These are phyloP conservation scores for Pulveroboletus frians DNA, from an alignment of 768 basidiomycete species.

Conservation along the genomic window DNA sequence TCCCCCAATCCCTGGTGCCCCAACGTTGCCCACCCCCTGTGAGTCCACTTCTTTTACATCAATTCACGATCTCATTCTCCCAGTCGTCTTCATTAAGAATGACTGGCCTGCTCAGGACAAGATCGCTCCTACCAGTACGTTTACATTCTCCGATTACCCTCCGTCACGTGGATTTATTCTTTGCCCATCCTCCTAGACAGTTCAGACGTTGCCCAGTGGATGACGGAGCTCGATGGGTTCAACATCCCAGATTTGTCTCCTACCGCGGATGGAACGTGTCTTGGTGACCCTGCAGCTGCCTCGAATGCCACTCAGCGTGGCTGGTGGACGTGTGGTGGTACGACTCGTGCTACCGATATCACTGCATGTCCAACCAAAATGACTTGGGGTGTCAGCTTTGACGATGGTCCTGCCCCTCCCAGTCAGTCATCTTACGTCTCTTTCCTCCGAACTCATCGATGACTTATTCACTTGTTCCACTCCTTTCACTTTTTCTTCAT, in stretches of 20 bases:
- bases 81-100: constrained; percentile 42
- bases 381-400: constrained; percentile 81
- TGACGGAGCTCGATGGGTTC: constrained; percentile 68
- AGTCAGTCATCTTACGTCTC: constrained; percentile 45
- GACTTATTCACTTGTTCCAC: constrained; percentile 5
- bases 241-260: constrained; percentile 61
- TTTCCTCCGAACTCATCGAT: neutral
- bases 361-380: constrained; percentile 59
- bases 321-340: constrained; percentile 90
- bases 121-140: constrained; percentile 53
- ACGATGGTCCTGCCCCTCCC: constrained; percentile 83
- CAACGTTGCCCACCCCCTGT: constrained; percentile 63
- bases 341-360: constrained; percentile 56
- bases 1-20: constrained; percentile 61
- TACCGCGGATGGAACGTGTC: constrained; percentile 68
- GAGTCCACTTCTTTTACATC: constrained; percentile 12
- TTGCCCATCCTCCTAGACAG: neutral
- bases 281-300: constrained; percentile 49
- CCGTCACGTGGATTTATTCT: neutral
- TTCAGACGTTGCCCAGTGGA: constrained; percentile 63
- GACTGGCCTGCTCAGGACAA: constrained; percentile 64
- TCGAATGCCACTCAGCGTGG: constrained; percentile 58
- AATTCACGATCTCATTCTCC: constrained; percentile 1
- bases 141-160: neutral
- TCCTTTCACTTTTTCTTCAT: neutral